Conservation (phyloP, 2,329 filamentous ascomycete genomes). For the Sporothrix variecibatus region DNA sequence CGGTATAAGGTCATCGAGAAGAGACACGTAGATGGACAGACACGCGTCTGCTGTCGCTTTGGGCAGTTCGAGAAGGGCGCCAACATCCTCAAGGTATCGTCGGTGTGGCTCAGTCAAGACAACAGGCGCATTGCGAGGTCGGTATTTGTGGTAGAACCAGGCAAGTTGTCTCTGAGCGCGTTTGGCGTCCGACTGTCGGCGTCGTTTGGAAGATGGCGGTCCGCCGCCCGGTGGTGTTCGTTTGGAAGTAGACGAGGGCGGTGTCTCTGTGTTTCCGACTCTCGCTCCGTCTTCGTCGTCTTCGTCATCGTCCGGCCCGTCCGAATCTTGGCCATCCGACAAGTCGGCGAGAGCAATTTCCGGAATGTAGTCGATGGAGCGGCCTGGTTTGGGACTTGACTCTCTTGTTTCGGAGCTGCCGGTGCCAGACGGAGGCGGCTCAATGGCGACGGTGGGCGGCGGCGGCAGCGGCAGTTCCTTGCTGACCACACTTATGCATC, state of each 20-base stretch:
- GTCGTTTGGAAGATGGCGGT: not conserved
- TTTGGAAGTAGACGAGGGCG: not conserved
- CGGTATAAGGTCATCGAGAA: not conserved
- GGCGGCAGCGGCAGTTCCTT: not conserved
- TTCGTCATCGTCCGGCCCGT: not conserved
- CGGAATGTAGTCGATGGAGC: constrained; percentile 17
- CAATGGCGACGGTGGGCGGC: not conserved
- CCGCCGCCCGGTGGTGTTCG: not conserved
- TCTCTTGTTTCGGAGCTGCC: not conserved
- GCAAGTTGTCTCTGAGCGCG: constrained; percentile 1
- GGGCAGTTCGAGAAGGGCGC: not conserved
- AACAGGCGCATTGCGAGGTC: constrained; percentile 6
- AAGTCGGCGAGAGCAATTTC: constrained; percentile 6
- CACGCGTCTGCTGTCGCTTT: not conserved
- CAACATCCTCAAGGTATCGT: not conserved
- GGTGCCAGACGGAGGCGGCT: not conserved
- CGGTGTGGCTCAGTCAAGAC: not conserved
- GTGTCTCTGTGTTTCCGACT: not conserved
- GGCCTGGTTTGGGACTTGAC: constrained; percentile 12
- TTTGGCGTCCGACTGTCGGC: not conserved
- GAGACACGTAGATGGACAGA: not conserved
- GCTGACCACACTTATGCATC: not conserved
- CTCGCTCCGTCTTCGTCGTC: not conserved
- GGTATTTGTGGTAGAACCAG: constrained; percentile 11
- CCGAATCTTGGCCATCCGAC: constrained; percentile 7